Conservation (phyloP, 345 rosid species). For the Aegle marmelos region DNA sequence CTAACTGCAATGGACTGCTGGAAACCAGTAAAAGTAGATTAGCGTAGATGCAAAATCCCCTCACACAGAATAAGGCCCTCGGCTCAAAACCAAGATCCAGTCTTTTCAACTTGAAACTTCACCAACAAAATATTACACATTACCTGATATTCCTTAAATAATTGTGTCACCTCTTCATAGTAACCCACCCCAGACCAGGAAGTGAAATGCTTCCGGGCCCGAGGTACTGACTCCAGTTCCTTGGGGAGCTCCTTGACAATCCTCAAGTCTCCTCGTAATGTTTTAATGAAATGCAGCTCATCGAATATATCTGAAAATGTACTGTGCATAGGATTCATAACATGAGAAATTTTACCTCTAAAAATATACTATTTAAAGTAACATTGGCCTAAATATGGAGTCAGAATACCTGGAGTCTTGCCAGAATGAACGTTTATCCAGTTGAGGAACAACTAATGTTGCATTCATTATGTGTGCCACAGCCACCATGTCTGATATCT, state of each 20-base stretch:
- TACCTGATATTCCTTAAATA: conserved; percentile 74
- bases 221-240: conserved; percentile 66
- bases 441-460: conserved; percentile 81
- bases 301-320: conserved; percentile 79
- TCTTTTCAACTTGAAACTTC: background rate
- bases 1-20: background rate
- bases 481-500: conserved; percentile 95
- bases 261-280: conserved; percentile 63
- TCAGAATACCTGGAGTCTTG: conserved; percentile 74
- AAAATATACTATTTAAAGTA: background rate
- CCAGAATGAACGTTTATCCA: conserved; percentile 92
- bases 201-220: conserved; percentile 85
- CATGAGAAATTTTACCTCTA: conserved; percentile 13
- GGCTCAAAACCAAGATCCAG: background rate
- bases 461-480: conserved; percentile 91
- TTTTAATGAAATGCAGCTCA: conserved; percentile 61
- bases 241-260: conserved; percentile 68
- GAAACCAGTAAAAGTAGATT: background rate
- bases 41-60: background rate
- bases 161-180: conserved; percentile 72
- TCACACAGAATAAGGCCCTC: background rate
- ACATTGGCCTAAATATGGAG: background rate
- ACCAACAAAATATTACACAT: background rate
- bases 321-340: conserved; percentile 38
- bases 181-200: conserved; percentile 81